Evolutionary conservation across 176 grass and related monocot genomes (phyloP), one percentile per base, ranked within the genome.

Genomic region (Oropetium thomaeum): DNA sequence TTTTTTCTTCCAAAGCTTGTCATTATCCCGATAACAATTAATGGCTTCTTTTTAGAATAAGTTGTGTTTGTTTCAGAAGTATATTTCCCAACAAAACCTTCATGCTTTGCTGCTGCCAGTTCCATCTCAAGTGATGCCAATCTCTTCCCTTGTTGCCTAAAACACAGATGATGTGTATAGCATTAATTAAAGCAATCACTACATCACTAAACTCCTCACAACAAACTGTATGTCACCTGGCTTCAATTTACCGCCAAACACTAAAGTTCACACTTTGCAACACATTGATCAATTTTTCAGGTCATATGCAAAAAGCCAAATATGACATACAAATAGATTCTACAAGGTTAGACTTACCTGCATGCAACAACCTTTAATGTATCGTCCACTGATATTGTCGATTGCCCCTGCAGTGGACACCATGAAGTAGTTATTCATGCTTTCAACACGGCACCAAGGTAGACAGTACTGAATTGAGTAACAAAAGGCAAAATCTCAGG

Each of bases 101-200:
- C 76, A 39, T 99, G 89, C 26, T 80, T 92, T 25, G 96, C 96
- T 42, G 87, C 52, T 72, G 87, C 89, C 8, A 99, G 70, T 75
- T 99, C 96, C 92, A 99, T 95, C 82, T 99, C 89, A 48, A 95
- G 81, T 47, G 92, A 88, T 80, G 85, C 44, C 71, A 99, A 70
- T 74, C 83, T 81, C 82, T 99, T 99, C n/a, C 80, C 86, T 71
- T 99, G 96, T 79, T 99, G 96, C 89, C 96, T 99, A 83, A n/a
- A 79, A 75, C 13, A 59, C 33, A 48, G n/a, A 53, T 20, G n/a
- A 32, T 45, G 17, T 73, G n/a, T n/a, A 58, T 26, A 84, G 14
- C 49, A 37, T 10, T n/a, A n/a, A n/a, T n/a, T 39, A 49, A 62
- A 22, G 65, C 11, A 0, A 22, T 57, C 74, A 49, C 41, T 66